A percentile compares a stretch with the other conserved stretches of the same genome.
Conservation (phyloP, 2,329 filamentous ascomycete species). For the Colletotrichum tamarilloi region DNA sequence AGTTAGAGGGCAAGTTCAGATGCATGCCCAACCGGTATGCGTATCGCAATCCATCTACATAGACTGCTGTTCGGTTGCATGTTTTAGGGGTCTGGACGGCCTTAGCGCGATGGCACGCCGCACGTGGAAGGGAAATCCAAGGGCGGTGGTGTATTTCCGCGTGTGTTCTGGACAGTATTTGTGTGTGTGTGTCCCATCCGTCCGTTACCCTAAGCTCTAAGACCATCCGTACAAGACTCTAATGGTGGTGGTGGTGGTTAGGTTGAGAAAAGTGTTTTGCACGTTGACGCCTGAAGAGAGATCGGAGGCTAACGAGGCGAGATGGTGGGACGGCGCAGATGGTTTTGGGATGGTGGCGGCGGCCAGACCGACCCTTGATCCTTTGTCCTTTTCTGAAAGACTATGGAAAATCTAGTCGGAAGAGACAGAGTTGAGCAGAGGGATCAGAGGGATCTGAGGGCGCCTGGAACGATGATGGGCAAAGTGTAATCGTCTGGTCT, state of each 20-base stretch:
- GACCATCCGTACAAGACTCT: not conserved
- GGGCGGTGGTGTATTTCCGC: not conserved
- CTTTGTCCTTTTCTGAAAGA: not conserved
- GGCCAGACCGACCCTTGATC: not conserved
- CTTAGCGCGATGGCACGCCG: conserved; percentile 6
- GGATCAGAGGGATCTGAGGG: conserved; percentile 5
- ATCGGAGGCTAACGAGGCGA: conserved; percentile 21
- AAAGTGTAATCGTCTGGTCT: not conserved
- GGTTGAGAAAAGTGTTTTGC: not conserved
- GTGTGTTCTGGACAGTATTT: not conserved
- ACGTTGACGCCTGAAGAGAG: conserved; percentile 4
- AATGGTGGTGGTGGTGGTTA: not conserved
- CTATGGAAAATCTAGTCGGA: too few species aligned
- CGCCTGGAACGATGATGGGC: not conserved
- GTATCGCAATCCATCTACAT: not conserved
- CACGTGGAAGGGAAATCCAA: conserved; percentile 9
- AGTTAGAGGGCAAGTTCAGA: conserved; percentile 1
- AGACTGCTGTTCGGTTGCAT: not conserved
- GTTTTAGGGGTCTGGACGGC: conserved; percentile 21
- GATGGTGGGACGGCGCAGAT: not conserved
- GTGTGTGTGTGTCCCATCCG: not conserved
- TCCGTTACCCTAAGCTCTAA: too few species aligned
- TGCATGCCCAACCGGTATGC: conserved; percentile 13
- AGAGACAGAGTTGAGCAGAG: not conserved
- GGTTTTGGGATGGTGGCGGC: not conserved